A percentile compares a stretch with the other conserved stretches of the same genome.
Evolutionary conservation across 2,329 filamentous ascomycete species (phyloP).

Genomic region (Xylaria sp.): DNA sequence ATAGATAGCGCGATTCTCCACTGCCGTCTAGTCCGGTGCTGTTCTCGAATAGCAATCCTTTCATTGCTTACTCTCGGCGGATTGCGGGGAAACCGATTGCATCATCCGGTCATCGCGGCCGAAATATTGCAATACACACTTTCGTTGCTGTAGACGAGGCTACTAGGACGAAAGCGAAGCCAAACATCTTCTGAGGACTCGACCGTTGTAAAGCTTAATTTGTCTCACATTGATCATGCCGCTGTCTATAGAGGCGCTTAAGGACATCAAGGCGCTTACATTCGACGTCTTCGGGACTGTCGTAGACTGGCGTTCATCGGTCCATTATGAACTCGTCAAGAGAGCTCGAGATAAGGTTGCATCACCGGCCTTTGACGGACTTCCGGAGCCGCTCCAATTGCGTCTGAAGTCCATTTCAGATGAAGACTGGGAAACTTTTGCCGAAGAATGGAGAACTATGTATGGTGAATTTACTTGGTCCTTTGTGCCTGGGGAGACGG

Average conservation of each 20-base stretch:
- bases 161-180: neutral
- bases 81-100: constrained; percentile 24
- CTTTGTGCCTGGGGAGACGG: constrained; percentile 58
- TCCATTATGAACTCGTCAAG: constrained; percentile 67
- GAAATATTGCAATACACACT: neutral
- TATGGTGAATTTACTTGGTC: constrained; percentile 70
- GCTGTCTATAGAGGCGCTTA: constrained; percentile 34
- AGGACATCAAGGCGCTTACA: constrained; percentile 66
- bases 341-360: constrained; percentile 61
- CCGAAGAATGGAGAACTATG: constrained; percentile 74
- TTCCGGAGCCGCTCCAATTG: constrained; percentile 58
- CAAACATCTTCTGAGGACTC: neutral
- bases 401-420: constrained; percentile 62
- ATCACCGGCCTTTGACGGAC: constrained; percentile 55
- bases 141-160: neutral
- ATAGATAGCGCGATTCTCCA: neutral
- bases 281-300: constrained; percentile 85
- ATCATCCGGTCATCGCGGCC: constrained; percentile 3
- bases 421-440: constrained; percentile 71
- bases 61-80: neutral
- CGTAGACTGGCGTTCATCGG: constrained; percentile 79
- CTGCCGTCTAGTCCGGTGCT: neutral
- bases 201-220: constrained; percentile 1
- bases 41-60: neutral
- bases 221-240: constrained; percentile 11